Base-by-base conservation (phyloP, 805 yeast species). In the Yamadazyma scolyti region DNA sequence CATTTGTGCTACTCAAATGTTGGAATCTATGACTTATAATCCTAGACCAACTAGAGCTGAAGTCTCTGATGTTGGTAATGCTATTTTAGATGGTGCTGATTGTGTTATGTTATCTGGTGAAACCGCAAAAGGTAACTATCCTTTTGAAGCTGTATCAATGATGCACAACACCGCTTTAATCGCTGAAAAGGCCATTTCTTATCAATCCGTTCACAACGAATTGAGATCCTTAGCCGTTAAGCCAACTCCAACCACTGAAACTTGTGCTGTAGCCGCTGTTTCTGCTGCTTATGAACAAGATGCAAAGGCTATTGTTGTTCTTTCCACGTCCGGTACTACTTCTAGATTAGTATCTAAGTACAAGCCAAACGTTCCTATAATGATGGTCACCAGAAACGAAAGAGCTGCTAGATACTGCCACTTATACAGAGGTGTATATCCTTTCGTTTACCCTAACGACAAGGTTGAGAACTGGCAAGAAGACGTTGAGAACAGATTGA, bases 21-120 rank as follows among this genome's bases (percentile, higher is more conserved):
- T 93, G 66, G 98, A 93, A 73, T 87, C 97, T 39, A 93, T 93
- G 98, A 93, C 97, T 41, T 87, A 83, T 73, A 93, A 93, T 83
- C 98, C 98, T 66, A 84, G 98, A 71, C 98, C 98, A 69, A 93
- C 98, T 63, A 85, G 98, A 75, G 98, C 98, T 50, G 98, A 93
- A 74, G 98, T 93, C 41, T 82, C 95, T 36, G 98, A 93, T 67
- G 98, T 93, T 45, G 98, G 98, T 72, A 93, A 93, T 70, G 98
- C 98, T 52, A 85, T 93, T 48, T 77, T 93, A 61, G 98, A 93
- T 60, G 98, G 98, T 71, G 97, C 97, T 56, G 98, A 93, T 75
- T 93, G 98, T 84, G 97, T 93, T 62, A 93, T 93, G 98, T 79
- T 93, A 64, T 84, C 95, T 37, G 98, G 98, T 65, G 98, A 93